Evolutionary conservation across 306 rosid genomes (phyloP).

Genomic region (Nissolia schottii): DNA sequence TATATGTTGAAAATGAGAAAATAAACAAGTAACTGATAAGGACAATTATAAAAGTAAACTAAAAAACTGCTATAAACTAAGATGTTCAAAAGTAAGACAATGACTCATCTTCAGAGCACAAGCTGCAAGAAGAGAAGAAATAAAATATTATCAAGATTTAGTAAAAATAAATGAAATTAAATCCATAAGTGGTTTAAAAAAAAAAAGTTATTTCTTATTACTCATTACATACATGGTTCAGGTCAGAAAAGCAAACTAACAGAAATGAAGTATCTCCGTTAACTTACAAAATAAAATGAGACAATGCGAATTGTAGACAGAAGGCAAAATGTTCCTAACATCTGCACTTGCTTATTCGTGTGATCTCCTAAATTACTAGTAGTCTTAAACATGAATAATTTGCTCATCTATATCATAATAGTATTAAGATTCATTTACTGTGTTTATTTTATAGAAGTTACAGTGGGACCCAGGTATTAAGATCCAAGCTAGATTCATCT

Average conservation of each 20-base stretch:
- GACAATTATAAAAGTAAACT: not conserved
- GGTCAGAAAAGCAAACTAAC: slow-evolving; percentile 1
- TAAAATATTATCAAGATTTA: not conserved
- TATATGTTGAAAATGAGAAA: slow-evolving; percentile 12
- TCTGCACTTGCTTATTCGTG: not conserved
- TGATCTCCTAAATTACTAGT: not conserved
- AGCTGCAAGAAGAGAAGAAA: slow-evolving; percentile 1
- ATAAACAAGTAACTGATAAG: not conserved
- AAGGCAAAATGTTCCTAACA: slow-evolving; percentile 6
- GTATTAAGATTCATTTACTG: not conserved
- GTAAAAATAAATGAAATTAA: not conserved
- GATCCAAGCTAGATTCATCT: not conserved
- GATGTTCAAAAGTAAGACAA: slow-evolving; percentile 9
- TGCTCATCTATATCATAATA: slow-evolving; percentile 14
- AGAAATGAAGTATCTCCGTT: slow-evolving; percentile 3
- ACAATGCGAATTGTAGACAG: not conserved
- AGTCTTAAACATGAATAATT: not conserved
- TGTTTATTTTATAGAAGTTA: not conserved
- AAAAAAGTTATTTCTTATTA: not conserved
- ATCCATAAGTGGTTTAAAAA: not conserved
- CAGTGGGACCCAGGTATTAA: not conserved
- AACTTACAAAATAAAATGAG: not conserved
- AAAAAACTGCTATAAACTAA: not conserved
- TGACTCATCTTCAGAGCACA: slow-evolving; percentile 3
- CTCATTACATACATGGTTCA: not conserved